Conservation (phyloP, 176 grass and related monocot species). For the Triticum monococcum region DNA sequence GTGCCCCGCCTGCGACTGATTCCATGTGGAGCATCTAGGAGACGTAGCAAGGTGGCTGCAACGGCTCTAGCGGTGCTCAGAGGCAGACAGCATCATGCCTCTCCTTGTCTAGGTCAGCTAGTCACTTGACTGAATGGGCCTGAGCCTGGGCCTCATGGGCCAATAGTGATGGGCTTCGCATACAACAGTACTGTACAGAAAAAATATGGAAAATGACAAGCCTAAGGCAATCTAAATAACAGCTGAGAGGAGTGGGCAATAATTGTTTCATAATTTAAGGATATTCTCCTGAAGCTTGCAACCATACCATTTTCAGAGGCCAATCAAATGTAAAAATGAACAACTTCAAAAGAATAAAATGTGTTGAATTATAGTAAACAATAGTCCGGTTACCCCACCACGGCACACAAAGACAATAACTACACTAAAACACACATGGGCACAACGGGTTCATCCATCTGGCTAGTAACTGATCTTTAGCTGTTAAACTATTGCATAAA, state of each 20-base stretch:
- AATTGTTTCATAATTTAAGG: not conserved
- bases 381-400: not conserved
- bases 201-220: conserved; percentile 2
- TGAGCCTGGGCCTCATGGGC: too few relatives aligned
- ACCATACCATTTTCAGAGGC: not conserved
- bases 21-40: too few relatives aligned
- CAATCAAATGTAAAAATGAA: not conserved
- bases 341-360: not conserved
- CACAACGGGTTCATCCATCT: conserved; percentile 11
- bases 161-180: too few relatives aligned
- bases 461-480: conserved; percentile 10
- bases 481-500: not conserved
- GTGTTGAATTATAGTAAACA: not conserved
- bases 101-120: too few relatives aligned
- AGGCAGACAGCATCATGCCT: too few relatives aligned
- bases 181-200: conserved; percentile 9
- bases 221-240: conserved; percentile 17
- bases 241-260: not conserved
- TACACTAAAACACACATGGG: not conserved
- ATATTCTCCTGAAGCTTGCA: not conserved
- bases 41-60: too few relatives aligned
- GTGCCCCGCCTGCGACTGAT: too few relatives aligned
- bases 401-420: not conserved
- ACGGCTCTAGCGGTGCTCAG: too few relatives aligned
- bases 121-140: too few relatives aligned